A percentile compares a stretch with the other conserved stretches of the same genome.
Conservation (phyloP, 208 protist genomes). For the Trypanosoma cruzi region DNA sequence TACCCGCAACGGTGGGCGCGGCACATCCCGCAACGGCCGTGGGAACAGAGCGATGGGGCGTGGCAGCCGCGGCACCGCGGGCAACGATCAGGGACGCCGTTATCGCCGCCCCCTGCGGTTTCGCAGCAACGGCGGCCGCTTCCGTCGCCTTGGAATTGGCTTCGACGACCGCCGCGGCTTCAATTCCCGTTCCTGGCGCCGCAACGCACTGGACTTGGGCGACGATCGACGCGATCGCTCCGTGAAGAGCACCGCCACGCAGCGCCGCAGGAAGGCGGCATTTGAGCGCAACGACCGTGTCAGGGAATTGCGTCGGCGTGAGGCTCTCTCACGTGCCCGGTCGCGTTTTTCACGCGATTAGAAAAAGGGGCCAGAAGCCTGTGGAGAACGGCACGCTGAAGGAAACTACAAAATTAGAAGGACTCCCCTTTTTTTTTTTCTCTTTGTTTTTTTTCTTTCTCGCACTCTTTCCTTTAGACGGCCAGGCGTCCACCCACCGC, state of each 20-base stretch:
- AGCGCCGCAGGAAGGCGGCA: constrained; percentile 38
- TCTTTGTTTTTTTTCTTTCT: not conserved
- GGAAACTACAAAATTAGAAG: not conserved
- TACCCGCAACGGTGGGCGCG: constrained; percentile 19
- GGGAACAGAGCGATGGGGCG: not conserved
- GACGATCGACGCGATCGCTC: constrained; percentile 41
- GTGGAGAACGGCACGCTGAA: no score
- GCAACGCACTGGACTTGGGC: constrained; percentile 23
- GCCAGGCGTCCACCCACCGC: no score
- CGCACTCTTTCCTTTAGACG: no score
- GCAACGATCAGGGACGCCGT: not conserved
- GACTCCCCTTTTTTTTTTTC: not conserved
- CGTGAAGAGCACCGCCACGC: constrained; percentile 41
- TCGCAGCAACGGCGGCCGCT: constrained; percentile 18
- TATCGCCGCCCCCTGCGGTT: not conserved
- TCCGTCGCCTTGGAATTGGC: constrained; percentile 1
- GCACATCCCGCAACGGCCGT: constrained; percentile 15
- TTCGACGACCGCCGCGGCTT: not conserved
- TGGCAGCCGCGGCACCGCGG: no score
- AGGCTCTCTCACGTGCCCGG: constrained; percentile 58
- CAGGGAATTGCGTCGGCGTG: constrained; percentile 42
- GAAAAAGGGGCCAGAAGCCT: not conserved
- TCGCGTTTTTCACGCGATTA: constrained; percentile 67
- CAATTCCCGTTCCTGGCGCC: constrained; percentile 3
- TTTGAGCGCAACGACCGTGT: constrained; percentile 72